Evolutionary conservation across 345 rosid genomes (phyloP), one percentile per base, ranked within the genome.

Genomic region (Gossypium australe): DNA sequence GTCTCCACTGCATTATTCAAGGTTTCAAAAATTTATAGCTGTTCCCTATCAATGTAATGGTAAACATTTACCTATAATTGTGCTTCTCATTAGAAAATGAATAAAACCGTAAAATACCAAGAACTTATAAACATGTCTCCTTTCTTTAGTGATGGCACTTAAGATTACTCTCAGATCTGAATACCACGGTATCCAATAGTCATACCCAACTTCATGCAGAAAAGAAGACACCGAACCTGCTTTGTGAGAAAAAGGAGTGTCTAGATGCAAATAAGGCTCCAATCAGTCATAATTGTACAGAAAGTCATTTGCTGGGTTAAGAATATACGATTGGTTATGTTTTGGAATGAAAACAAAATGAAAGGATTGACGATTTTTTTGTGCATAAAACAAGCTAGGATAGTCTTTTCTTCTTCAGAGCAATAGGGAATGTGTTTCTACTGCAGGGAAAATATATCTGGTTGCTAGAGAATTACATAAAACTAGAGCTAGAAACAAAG

Each of bases 191-290:
- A 24, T 47, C 3, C 9, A 17, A 24, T 25, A 47, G 48, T 24
- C 38, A 11, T 66, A 22, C 71, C 34, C 8, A 67, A 67, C 20
- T 47, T 67, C 12, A 2, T 47, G 56, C 56, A 22, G 5, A 22
- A 59, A 59, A 67, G 57, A 48, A 9, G 11, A 29, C 66, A 9
- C 11, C 9, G 72, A 68, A 49, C 22, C 11, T 68, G 24, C 16
- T 68, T 43, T 49, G 44, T 43, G 16, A 68, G 59, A 14, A 25
- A 68, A 48, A 68, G 5, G 20, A 22, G 72, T 49, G 72, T 9
- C 58, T 68, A 25, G 58, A 25, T 27, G 58, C 72, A 68, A 68
- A 68, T 25, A 25, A 49, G 72, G 43, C 58, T 49, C 57, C 27
- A 22, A 51, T 9, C 25, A 16, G 9, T 9, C 14, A 2, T 44